Base-by-base conservation (phyloP, 2,329 filamentous ascomycete species). In the Botryosphaeria dothidea region DNA sequence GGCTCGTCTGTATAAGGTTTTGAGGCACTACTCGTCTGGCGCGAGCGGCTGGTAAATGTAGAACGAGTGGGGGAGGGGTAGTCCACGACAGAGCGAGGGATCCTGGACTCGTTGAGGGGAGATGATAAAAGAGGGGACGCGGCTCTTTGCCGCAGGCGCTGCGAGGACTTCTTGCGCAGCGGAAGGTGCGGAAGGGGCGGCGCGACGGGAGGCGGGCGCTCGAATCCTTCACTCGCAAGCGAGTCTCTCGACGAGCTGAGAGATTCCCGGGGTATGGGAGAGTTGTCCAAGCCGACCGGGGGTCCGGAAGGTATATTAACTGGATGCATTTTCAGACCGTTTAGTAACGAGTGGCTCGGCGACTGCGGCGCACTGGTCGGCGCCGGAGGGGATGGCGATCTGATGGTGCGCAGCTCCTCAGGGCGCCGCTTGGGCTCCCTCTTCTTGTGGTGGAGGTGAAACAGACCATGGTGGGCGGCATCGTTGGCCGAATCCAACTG, bases 121-220 rank as follows among this genome's bases (percentile, higher is more conserved):
- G 63, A 60, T 21, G 54, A 23, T 17, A 64, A 60, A 46, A 38
- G 45, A 43, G 63, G 63, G 46, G 72, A 65, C 23, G 46, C 54
- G 45, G 63, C 63, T 51, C 63, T 29, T 38, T 65, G 63, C 8
- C 68, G 65, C 62, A 77, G 67, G 29, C 71, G 69, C 45, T 73
- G 68, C 34, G 76, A 71, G 9, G 76, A 77, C 21, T 72, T 71
- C 66, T 76, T 77, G 46, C 76, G 70, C 41, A 78, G 71, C 36
- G 76, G 76, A 11, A 78, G 68, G 67, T 78, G 74, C 41, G 76
- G 74, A 65, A 73, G 69, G 8, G 75, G 74, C 34, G 62, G 27
- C 21, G 62, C 62, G n/a, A 64, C 51, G 23, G 56, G 19, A 31
- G 56, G 46, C 41, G 63, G 63, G n/a, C 63, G 63, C 41, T 65